Evolutionary conservation across 768 basidiomycete species (phyloP).

Genomic region (Rubroboletus pulcherrimus): DNA sequence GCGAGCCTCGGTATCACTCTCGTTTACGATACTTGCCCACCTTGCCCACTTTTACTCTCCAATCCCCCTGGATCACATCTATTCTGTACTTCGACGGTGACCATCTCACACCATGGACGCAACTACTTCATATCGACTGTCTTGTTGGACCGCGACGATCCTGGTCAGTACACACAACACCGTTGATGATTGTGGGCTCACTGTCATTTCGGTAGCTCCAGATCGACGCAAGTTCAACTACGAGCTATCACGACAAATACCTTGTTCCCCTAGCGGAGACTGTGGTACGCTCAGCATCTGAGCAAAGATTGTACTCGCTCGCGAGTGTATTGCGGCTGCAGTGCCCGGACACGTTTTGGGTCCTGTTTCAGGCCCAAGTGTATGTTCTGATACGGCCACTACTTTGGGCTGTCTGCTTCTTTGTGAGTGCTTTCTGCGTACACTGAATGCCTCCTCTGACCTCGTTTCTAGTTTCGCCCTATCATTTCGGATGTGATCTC

Average conservation of each 20-base stretch:
- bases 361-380: background rate
- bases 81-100: background rate
- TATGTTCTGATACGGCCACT: slow-evolving; percentile 2
- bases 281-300: background rate
- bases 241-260: background rate
- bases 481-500: slow-evolving; percentile 23
- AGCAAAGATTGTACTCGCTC: background rate
- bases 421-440: slow-evolving; percentile 9
- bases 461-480: slow-evolving; percentile 15
- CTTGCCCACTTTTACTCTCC: background rate
- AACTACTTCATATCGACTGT: background rate
- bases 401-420: slow-evolving; percentile 19
- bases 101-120: slow-evolving; percentile 6
- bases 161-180: slow-evolving; percentile 7
- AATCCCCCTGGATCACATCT: background rate
- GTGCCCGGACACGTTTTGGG: slow-evolving; percentile 2
- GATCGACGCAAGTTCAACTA: slow-evolving; percentile 1
- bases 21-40: slow-evolving; percentile 3
- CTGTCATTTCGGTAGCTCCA: background rate
- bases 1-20: background rate
- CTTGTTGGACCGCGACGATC: background rate
- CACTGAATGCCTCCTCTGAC: background rate
- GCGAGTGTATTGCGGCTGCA: background rate
- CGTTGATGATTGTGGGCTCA: background rate
- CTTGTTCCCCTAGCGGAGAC: slow-evolving; percentile 1